phyloP scores from a whole-genome alignment of 176 grass and related monocot genomes.

The Aegilops speltoides region DNA sequence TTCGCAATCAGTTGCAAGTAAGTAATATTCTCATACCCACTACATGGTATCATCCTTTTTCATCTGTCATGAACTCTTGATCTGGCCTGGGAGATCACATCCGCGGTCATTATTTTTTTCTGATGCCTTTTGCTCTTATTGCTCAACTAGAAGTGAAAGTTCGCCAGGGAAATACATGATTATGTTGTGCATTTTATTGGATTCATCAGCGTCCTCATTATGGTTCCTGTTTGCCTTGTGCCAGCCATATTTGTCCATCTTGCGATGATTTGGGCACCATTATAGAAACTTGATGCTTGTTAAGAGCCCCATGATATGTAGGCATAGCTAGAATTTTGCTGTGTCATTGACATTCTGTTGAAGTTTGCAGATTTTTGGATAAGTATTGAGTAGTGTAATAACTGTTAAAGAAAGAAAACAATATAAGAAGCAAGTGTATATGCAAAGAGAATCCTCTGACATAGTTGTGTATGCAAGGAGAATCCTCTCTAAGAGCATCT shows the following conservation, averaged over 20 bases:
- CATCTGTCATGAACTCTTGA: not conserved
- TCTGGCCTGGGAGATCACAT: not conserved
- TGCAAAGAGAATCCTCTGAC: not conserved
- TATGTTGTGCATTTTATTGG: slow-evolving; percentile 24
- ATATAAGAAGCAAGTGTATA: not conserved
- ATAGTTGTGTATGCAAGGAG: not conserved
- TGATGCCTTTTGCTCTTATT: slow-evolving; percentile 10
- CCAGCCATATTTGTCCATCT: not conserved
- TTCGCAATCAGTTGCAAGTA: slow-evolving; percentile 68
- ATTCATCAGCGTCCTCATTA: slow-evolving; percentile 11
- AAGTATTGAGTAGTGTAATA: not conserved
- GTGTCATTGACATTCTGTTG: slow-evolving; percentile 11
- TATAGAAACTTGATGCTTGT: slow-evolving; percentile 3
- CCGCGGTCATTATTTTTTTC: not conserved
- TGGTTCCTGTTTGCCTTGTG: not conserved
- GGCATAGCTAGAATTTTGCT: not conserved
- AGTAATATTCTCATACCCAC: slow-evolving; percentile 32
- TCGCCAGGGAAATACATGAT: slow-evolving; percentile 5
- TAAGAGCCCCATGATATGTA: slow-evolving; percentile 10
- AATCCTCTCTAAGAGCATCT: not conserved
- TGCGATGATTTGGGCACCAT: not conserved
- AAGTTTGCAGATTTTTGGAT: slow-evolving; percentile 7
- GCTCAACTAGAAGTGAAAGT: not conserved
- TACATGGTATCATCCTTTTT: slow-evolving; percentile 2
- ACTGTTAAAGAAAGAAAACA: slow-evolving; percentile 18